Percentiles rank a stretch among this genome's conserved stretches.
phyloP scores from a whole-genome alignment of 192 early-diverging fungal species.

The Spizellomyces punctatus region DNA sequence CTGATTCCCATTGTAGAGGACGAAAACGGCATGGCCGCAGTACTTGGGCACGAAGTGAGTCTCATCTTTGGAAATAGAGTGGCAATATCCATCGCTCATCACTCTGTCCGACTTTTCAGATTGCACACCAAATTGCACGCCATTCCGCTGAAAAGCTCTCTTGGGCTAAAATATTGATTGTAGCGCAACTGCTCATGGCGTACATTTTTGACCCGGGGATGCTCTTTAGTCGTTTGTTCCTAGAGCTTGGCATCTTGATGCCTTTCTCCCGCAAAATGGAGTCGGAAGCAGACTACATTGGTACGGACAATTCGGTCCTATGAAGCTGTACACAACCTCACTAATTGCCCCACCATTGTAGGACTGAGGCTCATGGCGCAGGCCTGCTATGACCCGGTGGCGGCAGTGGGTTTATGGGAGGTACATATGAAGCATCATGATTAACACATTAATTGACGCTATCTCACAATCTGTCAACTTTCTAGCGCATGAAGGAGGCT shows the following conservation, averaged over 20 bases:
- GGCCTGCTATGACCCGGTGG: constrained; percentile 88
- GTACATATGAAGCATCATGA: constrained; percentile 9
- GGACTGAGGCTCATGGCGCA: constrained; percentile 82
- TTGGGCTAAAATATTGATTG: constrained; percentile 61
- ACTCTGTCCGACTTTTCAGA: constrained; percentile 21
- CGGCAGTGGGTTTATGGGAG: constrained; percentile 81
- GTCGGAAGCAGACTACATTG: constrained; percentile 91
- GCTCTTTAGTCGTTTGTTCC: constrained; percentile 60
- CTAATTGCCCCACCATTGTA: not conserved
- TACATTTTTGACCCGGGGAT: constrained; percentile 68
- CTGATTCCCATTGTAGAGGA: constrained; percentile 77
- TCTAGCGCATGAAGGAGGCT: constrained; percentile 67
- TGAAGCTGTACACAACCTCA: not conserved
- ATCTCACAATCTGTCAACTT: not conserved
- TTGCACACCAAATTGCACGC: constrained; percentile 89
- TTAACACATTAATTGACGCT: not conserved
- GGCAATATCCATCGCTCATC: not conserved
- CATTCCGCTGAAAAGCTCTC: constrained; percentile 91
- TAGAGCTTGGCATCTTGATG: constrained; percentile 74
- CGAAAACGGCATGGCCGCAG: constrained; percentile 89
- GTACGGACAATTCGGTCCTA: constrained; percentile 6
- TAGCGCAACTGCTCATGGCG: constrained; percentile 62
- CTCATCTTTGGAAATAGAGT: not conserved
- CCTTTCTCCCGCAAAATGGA: constrained; percentile 90
- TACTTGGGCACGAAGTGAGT: constrained; percentile 82